Evolutionary conservation across 495 filamentous ascomycete genomes (phyloP), one percentile per base, ranked within the genome.

Genomic region (Xylaria venustula): DNA sequence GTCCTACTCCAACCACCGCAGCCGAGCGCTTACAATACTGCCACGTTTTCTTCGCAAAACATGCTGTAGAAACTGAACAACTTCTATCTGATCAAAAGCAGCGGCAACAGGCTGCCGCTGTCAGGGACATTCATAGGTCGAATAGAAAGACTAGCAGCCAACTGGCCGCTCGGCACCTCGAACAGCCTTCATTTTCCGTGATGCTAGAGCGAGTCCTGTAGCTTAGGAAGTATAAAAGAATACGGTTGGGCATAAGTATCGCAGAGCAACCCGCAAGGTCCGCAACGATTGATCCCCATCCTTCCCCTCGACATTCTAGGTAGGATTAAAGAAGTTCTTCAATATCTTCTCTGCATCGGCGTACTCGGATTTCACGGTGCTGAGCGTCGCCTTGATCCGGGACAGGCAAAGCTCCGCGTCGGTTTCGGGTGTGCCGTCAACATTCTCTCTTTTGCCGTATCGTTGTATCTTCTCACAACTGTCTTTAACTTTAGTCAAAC

Each of bases 391-490:
- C 63, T 79, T 77, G 63, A 96, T 90, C 47, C 82, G 83, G 54
- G 82, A 71, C 28, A 97, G 79, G 61, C 86, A 91, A 36, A 82
- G 71, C 2, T 83, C 71, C 46, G 87, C 79, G 62, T 94, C 83
- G 58, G 84, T 79, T 62, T 89, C 85, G 9, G 74, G 73, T 7
- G 71, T 77, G n/a, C 93, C 92, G 17, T 85, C 86, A 49, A 93
- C 87, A 63, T 91, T 92, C 72, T 90, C 88, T 53, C 80, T 78
- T 64, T 86, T 85, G 46, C 95, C 94, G 67, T 86, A 95, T 71
- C 97, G 88, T 73, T 98, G 94, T 66, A 98, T 96, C 80, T 95
- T 90, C 74, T 97, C 93, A 73, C 94, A 98, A 55, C 83, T 86
- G 66, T 97, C 92, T 72, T 91, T 91, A 69, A 98, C 89, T 76